Percentiles rank a stretch among this genome's conserved stretches.
These are phyloP conservation scores for Nitzschia sp. DNA, from an alignment of 108 stramenopile species.

Conservation along the genomic window DNA sequence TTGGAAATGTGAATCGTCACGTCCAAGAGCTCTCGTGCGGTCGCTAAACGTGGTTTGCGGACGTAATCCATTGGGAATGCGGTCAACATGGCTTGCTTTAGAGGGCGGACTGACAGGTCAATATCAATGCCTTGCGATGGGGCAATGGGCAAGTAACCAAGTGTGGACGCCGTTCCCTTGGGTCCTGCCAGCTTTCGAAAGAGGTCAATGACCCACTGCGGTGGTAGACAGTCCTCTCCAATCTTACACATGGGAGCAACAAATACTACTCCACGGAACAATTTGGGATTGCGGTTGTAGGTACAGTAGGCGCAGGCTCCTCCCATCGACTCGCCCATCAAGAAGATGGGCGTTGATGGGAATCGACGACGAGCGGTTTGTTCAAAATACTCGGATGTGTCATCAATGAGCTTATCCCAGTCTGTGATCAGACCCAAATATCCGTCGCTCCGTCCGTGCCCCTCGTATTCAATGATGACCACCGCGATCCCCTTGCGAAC, in stretches of 20 bases:
- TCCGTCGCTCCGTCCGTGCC: slow-evolving; percentile 69
- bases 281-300: slow-evolving; percentile 37
- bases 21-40: slow-evolving; percentile 65
- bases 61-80: slow-evolving; percentile 47
- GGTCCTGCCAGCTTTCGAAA: slow-evolving; percentile 48
- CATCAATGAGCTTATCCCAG: slow-evolving; percentile 53
- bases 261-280: slow-evolving; percentile 60
- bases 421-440: slow-evolving; percentile 43
- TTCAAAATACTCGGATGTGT: slow-evolving; percentile 52
- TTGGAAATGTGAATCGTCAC: slow-evolving; percentile 55
- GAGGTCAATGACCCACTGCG: slow-evolving; percentile 52
- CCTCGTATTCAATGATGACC: slow-evolving; percentile 70
- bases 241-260: slow-evolving; percentile 76
- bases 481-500: slow-evolving; percentile 56
- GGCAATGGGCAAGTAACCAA: slow-evolving; percentile 45
- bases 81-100: slow-evolving; percentile 9
- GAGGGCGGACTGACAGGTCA: slow-evolving; percentile 19
- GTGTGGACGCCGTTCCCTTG: slow-evolving; percentile 34
- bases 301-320: slow-evolving; percentile 62
- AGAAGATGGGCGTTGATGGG: slow-evolving; percentile 43
- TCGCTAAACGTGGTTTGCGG: slow-evolving; percentile 64
- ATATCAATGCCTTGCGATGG: slow-evolving; percentile 47
- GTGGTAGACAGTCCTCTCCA: slow-evolving; percentile 48
- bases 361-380: slow-evolving; percentile 38
- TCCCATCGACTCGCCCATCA: slow-evolving; percentile 80